Percentiles rank a stretch among this genome's conserved stretches.
These are phyloP conservation scores for Collybia sordida DNA, from an alignment of 768 basidiomycete species.

Conservation along the genomic window DNA sequence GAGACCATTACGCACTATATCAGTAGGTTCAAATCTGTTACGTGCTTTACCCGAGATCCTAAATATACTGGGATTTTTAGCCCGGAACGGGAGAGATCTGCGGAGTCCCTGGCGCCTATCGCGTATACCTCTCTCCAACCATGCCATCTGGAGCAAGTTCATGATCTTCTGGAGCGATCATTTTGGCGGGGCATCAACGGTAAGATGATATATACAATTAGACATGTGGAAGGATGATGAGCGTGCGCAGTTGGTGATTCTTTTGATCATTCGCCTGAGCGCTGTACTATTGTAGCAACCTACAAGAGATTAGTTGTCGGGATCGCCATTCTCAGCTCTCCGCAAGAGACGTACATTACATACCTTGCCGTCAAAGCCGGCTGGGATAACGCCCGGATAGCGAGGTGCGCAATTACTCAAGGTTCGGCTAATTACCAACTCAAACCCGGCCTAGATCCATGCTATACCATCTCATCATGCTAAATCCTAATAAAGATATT, in stretches of 20 bases:
- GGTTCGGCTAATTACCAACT: slow-evolving; percentile 7
- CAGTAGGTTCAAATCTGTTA: slow-evolving; percentile 45
- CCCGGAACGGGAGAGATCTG: slow-evolving; percentile 48
- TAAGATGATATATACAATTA: slow-evolving; percentile 26
- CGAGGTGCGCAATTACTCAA: slow-evolving; percentile 47
- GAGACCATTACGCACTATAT: slow-evolving; percentile 58
- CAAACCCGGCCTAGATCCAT: slow-evolving; percentile 50
- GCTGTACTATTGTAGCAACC: slow-evolving; percentile 71
- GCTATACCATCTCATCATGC: slow-evolving; percentile 71
- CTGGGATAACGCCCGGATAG: slow-evolving; percentile 80
- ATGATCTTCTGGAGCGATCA: slow-evolving; percentile 61
- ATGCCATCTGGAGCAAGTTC: slow-evolving; percentile 66
- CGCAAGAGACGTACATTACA: slow-evolving; percentile 80
- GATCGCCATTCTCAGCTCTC: slow-evolving; percentile 72
- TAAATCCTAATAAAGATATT: slow-evolving; percentile 76
- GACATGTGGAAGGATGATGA: not conserved
- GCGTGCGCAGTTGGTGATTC: slow-evolving; percentile 60
- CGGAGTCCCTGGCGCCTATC: slow-evolving; percentile 51
- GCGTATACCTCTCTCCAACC: slow-evolving; percentile 59
- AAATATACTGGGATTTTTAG: slow-evolving; percentile 30
- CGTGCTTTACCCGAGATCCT: slow-evolving; percentile 1
- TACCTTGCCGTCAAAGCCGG: slow-evolving; percentile 77
- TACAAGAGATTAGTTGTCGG: slow-evolving; percentile 76
- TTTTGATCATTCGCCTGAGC: slow-evolving; percentile 65
- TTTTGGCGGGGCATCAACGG: slow-evolving; percentile 84